phyloP scores from a whole-genome alignment of 2,329 filamentous ascomycete genomes.

The Epichloe typhina region DNA sequence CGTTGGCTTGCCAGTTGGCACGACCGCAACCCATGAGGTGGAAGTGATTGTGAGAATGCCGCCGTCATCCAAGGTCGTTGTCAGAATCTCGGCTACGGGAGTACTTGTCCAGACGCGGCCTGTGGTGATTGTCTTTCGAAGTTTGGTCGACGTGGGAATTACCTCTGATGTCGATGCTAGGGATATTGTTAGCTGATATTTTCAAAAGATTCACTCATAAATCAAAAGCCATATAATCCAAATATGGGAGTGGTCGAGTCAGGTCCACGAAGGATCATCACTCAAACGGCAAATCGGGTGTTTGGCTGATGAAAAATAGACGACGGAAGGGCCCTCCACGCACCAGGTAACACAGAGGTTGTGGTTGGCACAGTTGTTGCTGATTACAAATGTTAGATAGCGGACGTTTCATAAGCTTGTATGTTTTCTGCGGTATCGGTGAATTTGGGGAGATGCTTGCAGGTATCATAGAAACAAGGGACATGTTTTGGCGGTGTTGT shows the following conservation, averaged over 20 bases:
- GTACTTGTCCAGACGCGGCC: conserved; percentile 22
- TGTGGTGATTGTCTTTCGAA: conserved; percentile 19
- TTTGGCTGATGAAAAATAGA: not conserved
- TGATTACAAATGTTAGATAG: conserved; percentile 1
- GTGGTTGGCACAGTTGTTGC: not conserved
- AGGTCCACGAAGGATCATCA: not conserved
- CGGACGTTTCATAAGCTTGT: not conserved
- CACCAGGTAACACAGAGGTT: conserved; percentile 3
- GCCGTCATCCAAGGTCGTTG: conserved; percentile 33
- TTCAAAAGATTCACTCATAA: not conserved
- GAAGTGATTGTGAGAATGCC: conserved; percentile 31
- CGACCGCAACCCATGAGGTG: conserved; percentile 35
- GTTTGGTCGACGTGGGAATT: conserved; percentile 9
- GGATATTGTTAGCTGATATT: conserved; percentile 8
- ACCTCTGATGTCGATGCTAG: not conserved
- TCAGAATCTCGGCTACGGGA: conserved; percentile 26
- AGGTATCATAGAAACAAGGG: not conserved
- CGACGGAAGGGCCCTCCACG: not conserved
- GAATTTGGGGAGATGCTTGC: not conserved
- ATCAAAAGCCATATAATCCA: not conserved
- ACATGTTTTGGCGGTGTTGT: not conserved
- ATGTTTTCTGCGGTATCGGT: not conserved
- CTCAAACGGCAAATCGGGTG: not conserved
- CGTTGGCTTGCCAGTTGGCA: conserved; percentile 21
- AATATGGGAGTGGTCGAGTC: not conserved